Evolutionary conservation across 805 yeast genomes (phyloP).

Genomic region (Kuraishia molischiana): DNA sequence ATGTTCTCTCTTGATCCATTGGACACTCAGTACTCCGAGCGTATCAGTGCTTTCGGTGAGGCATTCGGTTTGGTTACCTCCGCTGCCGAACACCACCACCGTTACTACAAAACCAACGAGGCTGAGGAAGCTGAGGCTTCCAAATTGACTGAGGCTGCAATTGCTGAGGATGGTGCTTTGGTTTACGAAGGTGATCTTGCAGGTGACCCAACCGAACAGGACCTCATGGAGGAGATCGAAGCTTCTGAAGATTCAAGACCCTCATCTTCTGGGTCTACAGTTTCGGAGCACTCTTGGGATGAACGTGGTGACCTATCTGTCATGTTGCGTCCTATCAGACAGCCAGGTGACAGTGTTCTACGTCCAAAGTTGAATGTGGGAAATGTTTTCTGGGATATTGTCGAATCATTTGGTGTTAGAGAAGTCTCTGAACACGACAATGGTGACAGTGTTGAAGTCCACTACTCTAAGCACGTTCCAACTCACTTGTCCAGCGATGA

Average conservation of each 20-base stretch:
- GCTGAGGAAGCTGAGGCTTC: neutral
- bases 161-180: constrained; percentile 1
- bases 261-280: neutral
- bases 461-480: constrained; percentile 22
- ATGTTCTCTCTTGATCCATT: constrained; percentile 19
- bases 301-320: constrained; percentile 3
- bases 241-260: constrained; percentile 1
- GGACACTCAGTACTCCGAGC: constrained; percentile 15
- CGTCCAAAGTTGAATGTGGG: constrained; percentile 3
- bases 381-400: constrained; percentile 21
- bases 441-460: neutral
- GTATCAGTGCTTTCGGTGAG: constrained; percentile 14
- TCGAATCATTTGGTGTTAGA: constrained; percentile 7
- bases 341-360: constrained; percentile 1
- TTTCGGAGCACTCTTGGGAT: neutral
- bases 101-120: neutral
- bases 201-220: constrained; percentile 3
- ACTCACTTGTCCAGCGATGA: constrained; percentile 22
- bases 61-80: constrained; percentile 14
- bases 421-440: constrained; percentile 13
- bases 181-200: constrained; percentile 5
- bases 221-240: constrained; percentile 2
- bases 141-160: neutral
- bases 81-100: neutral
- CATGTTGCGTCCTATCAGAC: constrained; percentile 1